Evolutionary conservation across 164 flowering plant species (phyloP).

Genomic region (Houttuynia cordata): DNA sequence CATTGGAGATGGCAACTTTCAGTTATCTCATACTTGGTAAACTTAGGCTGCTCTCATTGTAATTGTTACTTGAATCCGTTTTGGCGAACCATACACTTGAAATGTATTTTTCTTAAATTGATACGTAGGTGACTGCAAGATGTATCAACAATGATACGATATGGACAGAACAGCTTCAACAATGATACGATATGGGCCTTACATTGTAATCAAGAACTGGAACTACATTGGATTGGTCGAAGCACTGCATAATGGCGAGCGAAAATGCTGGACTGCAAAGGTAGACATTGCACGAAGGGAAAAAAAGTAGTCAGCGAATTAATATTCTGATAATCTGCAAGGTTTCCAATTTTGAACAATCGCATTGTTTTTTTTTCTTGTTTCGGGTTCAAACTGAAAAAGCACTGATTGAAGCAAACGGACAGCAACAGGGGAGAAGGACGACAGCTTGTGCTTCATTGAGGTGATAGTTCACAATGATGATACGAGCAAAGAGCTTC

Average conservation of each 20-base stretch:
- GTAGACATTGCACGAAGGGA: slow-evolving; percentile 2
- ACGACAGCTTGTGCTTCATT: slow-evolving; percentile 66
- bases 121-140: slow-evolving; percentile 62
- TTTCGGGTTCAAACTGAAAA: slow-evolving; percentile 48
- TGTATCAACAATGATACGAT: slow-evolving; percentile 63
- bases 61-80: not conserved
- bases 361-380: not conserved
- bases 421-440: slow-evolving; percentile 42
- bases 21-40: slow-evolving; percentile 23
- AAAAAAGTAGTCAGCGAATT: too few species aligned
- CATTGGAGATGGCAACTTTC: slow-evolving; percentile 73
- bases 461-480: slow-evolving; percentile 79
- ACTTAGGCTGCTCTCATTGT: not conserved
- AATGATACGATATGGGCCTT: slow-evolving; percentile 30
- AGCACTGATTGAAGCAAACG: slow-evolving; percentile 58
- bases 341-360: not conserved
- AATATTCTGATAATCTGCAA: not conserved
- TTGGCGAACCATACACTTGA: not conserved
- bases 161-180: slow-evolving; percentile 60
- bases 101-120: not conserved
- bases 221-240: slow-evolving; percentile 34
- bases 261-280: slow-evolving; percentile 38
- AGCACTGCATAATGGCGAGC: slow-evolving; percentile 38
- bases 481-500: slow-evolving; percentile 81
- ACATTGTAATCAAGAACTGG: slow-evolving; percentile 48